Base-by-base conservation (phyloP, 352 stramenopile species). In the Peronosclerospora sorghi region DNA sequence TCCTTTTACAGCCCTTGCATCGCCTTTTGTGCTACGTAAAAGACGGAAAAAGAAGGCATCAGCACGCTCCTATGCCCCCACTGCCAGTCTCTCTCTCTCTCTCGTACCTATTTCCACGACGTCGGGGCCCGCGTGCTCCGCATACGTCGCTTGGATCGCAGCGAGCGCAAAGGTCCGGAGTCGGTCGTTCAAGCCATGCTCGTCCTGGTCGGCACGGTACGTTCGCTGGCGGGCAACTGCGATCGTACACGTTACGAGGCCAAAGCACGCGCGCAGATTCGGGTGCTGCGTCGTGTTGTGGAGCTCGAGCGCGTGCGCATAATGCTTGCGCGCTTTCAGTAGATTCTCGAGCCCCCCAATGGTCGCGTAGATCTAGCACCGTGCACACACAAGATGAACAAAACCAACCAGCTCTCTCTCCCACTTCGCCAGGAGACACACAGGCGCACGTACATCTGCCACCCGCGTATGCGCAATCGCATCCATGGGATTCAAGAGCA, bases 321-420 rank as follows among this genome's bases (percentile, higher is more conserved):
- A 82, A 50, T 84, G 72, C 59, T 84, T 84, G 36, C 72, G 66
- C 18, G 72, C 72, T n/a, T 53, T 65, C 32, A 66, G 48, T 19
- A 84, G 39, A 39, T 82, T 76, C 32, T 77, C 69, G 14, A 78
- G 51, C 0, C 72, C 72, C 4, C 72, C 72, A 14, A 84, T 69
- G 26, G 66, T 84, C 42, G 59, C 60, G 59, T 84, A 84, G 37
- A 84, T 61, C 66, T 78, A n/a, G n/a, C n/a, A n/a, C n/a, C n/a
- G n/a, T n/a, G n/a, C n/a, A 32, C 20, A 13, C 8, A 29, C 7
- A 29, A 24, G 7, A 21, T 35, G 9, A 28, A 34, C 9, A 41
- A 7, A 32, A 34, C 26, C 19, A 32, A 27, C 1, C 6, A 7
- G 19, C 30, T 23, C 1, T 1, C 12, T 35, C 12, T 2, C 28